Base-by-base conservation (phyloP, 2,329 filamentous ascomycete species). In the Exophiala phaeomuriformis region DNA sequence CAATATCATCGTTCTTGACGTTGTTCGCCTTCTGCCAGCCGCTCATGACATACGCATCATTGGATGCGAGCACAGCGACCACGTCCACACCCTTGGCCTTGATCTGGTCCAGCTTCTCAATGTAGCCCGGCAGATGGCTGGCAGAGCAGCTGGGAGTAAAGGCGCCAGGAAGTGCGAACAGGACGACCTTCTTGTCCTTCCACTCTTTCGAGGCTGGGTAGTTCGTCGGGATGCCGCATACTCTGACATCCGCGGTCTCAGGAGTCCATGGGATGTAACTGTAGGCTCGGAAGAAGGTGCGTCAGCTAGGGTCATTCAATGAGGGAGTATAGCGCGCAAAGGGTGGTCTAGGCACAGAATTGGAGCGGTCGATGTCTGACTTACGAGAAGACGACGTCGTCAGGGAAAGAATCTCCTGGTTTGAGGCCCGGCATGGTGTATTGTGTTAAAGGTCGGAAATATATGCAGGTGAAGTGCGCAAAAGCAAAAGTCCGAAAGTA, bases 1-100 rank as follows among this genome's bases (percentile, higher is more conserved):
- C 77, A 64, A 86, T 81, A 65, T 80, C 78, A 63, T 91, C 84
- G 60, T 83, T 82, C 67, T 80, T 84, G 67, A 91, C 77, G 49
- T 78, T 78, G 73, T 94, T 91, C 67, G 89, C 88, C 80, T 95
- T 95, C 73, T 83, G 85, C 88, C 88, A 93, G 51, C 86, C 88
- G 64, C 82, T 84, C 87, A 91, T 91, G 70, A 95, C 89, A 68
- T 78, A 94, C 60, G 84, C 76, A 72, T 95, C 90, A 73, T 95
- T 95, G 76, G 76, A 85, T 56, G 88, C 86, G 66, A 94, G 84
- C 67, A 93, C 82, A 62, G 88, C 80, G 65, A 95, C 81, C 59
- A 85, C 72, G 71, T 95, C 89, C 62, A 94, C 86, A 64, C 87
- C 88, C 79, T 91, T 91, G 67, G 75, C 75, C 75, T 83, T 84